Percentiles rank a stretch among this genome's conserved stretches.
Evolutionary conservation across 345 rosid genomes (phyloP).

Genomic region (Capsella bursapastoris): DNA sequence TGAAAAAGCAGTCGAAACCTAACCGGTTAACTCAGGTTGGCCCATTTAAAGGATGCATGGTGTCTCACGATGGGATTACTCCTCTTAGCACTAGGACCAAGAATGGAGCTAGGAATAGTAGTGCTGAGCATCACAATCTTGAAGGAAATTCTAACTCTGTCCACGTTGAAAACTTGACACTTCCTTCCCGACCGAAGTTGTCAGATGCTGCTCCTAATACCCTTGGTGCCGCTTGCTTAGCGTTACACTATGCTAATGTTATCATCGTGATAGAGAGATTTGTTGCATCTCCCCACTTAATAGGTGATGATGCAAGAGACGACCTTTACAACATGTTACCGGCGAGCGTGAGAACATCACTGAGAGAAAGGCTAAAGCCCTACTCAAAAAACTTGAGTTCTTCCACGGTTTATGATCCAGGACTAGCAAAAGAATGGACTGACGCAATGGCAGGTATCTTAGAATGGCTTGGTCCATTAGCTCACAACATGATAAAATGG

Average conservation of each 20-base stretch:
- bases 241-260: conserved; percentile 94
- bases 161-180: conserved; percentile 26
- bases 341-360: conserved; percentile 65
- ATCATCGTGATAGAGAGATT: conserved; percentile 88
- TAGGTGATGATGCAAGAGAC: conserved; percentile 93
- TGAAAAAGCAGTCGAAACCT: conserved; percentile 57
- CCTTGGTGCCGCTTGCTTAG: conserved; percentile 88
- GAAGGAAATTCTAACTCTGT: conserved; percentile 34
- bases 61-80: conserved; percentile 50
- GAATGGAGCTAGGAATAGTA: conserved; percentile 51
- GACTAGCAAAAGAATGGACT: conserved; percentile 83
- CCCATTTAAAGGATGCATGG: conserved; percentile 82
- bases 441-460: conserved; percentile 74
- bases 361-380: conserved; percentile 78
- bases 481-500: conserved; percentile 98
- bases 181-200: conserved; percentile 52
- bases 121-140: conserved; percentile 32
- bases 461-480: conserved; percentile 97
- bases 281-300: conserved; percentile 90
- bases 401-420: conserved; percentile 57
- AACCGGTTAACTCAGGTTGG: conserved; percentile 77
- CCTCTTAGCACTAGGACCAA: conserved; percentile 49
- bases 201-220: conserved; percentile 76
- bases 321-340: conserved; percentile 97
- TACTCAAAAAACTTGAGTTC: conserved; percentile 69